phyloP scores from a whole-genome alignment of 208 protist genomes.

The Trypanosoma rangeli region DNA sequence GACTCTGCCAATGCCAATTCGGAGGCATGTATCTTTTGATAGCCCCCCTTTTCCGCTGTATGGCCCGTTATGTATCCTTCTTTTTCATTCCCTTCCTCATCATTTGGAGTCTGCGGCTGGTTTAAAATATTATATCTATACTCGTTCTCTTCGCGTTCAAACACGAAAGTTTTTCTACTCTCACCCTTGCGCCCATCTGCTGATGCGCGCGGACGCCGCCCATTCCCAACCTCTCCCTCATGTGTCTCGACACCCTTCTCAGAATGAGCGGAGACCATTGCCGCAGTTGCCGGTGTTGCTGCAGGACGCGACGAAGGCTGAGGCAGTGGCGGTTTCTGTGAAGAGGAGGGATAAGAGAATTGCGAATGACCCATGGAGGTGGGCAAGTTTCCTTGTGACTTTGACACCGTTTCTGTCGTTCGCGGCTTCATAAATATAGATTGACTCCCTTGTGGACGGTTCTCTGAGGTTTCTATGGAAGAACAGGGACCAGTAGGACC shows the following conservation, averaged over 20 bases:
- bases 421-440: neutral
- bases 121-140: constrained; percentile 7
- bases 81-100: constrained; percentile 1
- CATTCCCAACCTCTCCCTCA: neutral
- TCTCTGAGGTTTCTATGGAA: constrained; percentile 14
- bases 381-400: neutral
- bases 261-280: neutral
- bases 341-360: constrained; percentile 3
- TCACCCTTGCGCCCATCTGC: neutral
- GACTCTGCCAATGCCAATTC: constrained; percentile 3
- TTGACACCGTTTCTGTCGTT: neutral
- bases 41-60: neutral
- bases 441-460: neutral
- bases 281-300: neutral
- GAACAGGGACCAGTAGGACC: neutral
- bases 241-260: neutral
- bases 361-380: constrained; percentile 7
- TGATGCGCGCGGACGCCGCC: neutral
- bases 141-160: constrained; percentile 12
- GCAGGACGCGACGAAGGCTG: constrained; percentile 13
- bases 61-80: neutral
- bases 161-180: neutral
- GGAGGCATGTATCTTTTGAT: neutral
- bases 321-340: constrained; percentile 26
- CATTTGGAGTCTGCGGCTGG: neutral